These are phyloP conservation scores for Fraxinus greggii DNA, from an alignment of 305 asterid species.

Conservation along the genomic window DNA sequence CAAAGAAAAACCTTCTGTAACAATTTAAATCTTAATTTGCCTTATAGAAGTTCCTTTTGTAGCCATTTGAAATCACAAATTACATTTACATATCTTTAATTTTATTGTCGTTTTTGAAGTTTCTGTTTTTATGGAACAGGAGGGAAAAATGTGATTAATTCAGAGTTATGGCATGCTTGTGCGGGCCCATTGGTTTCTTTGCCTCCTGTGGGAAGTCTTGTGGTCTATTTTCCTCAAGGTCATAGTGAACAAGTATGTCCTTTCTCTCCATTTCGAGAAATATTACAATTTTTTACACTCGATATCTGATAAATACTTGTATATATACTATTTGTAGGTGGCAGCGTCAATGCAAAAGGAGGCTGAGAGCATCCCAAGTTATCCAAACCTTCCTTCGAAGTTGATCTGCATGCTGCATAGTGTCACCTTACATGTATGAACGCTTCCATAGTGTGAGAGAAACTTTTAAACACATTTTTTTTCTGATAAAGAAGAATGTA, in stretches of 20 bases:
- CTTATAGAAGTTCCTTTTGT: neutral
- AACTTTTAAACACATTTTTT: neutral
- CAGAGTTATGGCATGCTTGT: conserved; percentile 99
- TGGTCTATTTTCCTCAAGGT: conserved; percentile 95
- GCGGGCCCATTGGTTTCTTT: conserved; percentile 94
- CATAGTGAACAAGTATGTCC: conserved; percentile 88
- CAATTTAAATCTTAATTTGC: neutral
- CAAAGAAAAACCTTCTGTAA: neutral
- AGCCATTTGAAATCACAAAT: neutral
- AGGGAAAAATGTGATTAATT: conserved; percentile 70
- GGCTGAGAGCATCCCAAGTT: conserved; percentile 76
- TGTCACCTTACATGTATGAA: conserved; percentile 82
- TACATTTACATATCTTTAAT: neutral
- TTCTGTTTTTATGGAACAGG: conserved; percentile 36
- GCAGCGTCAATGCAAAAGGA: conserved; percentile 98
- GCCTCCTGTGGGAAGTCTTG: conserved; percentile 95
- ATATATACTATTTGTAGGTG: conserved; percentile 47
- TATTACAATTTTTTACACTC: conserved; percentile 2
- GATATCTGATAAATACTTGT: neutral
- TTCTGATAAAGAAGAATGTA: neutral
- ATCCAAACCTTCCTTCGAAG: conserved; percentile 94
- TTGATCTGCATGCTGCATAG: conserved; percentile 85
- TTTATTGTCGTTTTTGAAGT: neutral
- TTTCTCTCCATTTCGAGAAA: conserved; percentile 2
- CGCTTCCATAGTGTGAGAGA: conserved; percentile 8